Base-by-base conservation (phyloP, 192 early-diverging fungal species). In the Hyaloraphidium curvatum region DNA sequence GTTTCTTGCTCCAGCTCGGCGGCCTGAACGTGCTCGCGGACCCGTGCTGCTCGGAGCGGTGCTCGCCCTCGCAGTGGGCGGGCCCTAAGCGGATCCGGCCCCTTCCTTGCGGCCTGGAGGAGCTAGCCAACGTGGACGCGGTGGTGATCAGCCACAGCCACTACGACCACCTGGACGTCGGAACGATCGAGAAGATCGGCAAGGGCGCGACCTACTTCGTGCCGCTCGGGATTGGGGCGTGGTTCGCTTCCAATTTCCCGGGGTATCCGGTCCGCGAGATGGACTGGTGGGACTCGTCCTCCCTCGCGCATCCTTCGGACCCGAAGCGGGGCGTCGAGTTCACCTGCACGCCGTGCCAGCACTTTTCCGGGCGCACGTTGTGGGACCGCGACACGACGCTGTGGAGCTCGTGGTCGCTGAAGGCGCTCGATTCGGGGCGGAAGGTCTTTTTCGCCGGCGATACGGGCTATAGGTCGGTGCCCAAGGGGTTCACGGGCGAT, bases 111-210 rank as follows among this genome's bases (percentile, higher is more conserved):
- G 60, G 66, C 25, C 59, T 87, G 16, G 66, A 61, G 14, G 81
- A 80, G 13, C 58, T 87, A 23, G 79, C 82, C 0, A 64, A 67
- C 2, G 68, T 89, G 39, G 84, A 89, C 50, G 69, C 74, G 0
- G 75, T 91, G 4, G 63, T 88, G 3, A 75, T 91, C 27, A 78
- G 73, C 28, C 89, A 91, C 61, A 89, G 87, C 62, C 89, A 91
- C 57, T 92, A 89, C 60, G 89, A 89, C 59, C 86, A 89, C 50
- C 55, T 87, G 56, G 87, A 91, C 62, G 54, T 75, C 55, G 54
- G 66, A 29, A 83, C 81, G 14, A 71, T 86, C 35, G 59, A 68
- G 27, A 56, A 60, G 5, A 25, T 28, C 13, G 26, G 40, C 21
- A 40, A 33, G 22, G 64, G 68, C 16, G 62, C 68, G 19, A 67